phyloP scores from a whole-genome alignment of 176 grass and related monocot genomes.

The Eleusine indica region DNA sequence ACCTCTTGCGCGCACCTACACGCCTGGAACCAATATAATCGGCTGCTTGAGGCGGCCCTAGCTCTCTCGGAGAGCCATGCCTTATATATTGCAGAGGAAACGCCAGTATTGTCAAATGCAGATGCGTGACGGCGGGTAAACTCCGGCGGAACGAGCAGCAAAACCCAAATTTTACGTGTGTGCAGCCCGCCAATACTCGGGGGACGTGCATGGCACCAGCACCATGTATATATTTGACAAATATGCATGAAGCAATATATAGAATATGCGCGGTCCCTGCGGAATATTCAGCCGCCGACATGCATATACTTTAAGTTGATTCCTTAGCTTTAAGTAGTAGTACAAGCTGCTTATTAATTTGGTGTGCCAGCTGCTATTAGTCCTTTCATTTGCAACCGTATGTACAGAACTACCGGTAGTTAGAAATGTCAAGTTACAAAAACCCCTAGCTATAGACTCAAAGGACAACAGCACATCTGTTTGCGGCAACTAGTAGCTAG shows the following conservation, averaged over 20 bases:
- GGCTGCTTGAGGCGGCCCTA: background rate
- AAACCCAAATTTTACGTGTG: background rate
- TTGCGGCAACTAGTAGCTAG: background rate
- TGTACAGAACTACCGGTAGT: too few relatives aligned
- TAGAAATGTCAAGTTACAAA: background rate
- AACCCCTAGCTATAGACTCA: background rate
- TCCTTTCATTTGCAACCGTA: background rate
- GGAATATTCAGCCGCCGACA: slow-evolving; percentile 16
- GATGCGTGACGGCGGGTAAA: background rate
- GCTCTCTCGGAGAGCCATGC: slow-evolving; percentile 7
- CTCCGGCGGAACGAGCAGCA: background rate
- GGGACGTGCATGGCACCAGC: background rate
- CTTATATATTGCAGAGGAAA: background rate
- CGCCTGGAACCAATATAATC: background rate
- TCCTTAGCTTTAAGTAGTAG: background rate
- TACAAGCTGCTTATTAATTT: background rate
- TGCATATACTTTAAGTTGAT: background rate
- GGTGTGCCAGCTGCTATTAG: background rate
- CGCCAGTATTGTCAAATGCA: background rate
- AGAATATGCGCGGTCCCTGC: background rate
- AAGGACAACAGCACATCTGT: background rate
- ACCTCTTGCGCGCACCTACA: background rate
- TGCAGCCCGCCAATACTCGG: background rate
- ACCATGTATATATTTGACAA: background rate
- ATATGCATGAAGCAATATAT: background rate